Percentiles rank a stretch among this genome's conserved stretches.
phyloP scores from a whole-genome alignment of 2,329 filamentous ascomycete genomes.

The Scleromitrula shiraiana region DNA sequence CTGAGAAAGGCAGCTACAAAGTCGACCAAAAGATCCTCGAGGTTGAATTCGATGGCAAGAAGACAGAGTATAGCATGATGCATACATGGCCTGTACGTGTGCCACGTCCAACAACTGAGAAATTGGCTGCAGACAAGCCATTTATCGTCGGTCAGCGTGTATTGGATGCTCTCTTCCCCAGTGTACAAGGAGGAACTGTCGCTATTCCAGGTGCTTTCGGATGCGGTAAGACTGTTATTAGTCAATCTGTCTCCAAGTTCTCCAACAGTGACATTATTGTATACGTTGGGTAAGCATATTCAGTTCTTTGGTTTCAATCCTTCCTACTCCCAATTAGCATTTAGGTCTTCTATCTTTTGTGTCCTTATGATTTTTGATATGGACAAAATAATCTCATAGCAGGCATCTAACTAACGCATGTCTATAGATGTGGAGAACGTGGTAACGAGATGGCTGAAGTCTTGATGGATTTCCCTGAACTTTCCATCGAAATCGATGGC shows the following conservation, averaged over 20 bases:
- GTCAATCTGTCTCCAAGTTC: constrained; percentile 97
- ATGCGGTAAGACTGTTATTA: constrained; percentile 98
- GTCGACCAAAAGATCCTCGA: constrained; percentile 91
- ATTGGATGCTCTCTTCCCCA: constrained; percentile 89
- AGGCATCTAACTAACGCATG: neutral
- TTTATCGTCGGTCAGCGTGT: constrained; percentile 97
- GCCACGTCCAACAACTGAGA: constrained; percentile 85
- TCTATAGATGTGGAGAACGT: constrained; percentile 57
- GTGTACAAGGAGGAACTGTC: constrained; percentile 93
- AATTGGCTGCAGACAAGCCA: constrained; percentile 78
- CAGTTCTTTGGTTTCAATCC: neutral
- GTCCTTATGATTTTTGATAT: no score
- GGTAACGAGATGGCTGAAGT: constrained; percentile 99
- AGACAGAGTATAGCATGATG: constrained; percentile 95
- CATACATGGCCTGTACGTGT: constrained; percentile 97
- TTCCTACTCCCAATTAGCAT: no score
- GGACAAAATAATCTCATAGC: no score
- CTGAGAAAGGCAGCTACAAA: constrained; percentile 84
- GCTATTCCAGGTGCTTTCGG: constrained; percentile 98
- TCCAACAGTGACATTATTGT: constrained; percentile 99
- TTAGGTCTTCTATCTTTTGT: no score
- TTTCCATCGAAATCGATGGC: constrained; percentile 88
- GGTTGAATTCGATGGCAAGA: constrained; percentile 94
- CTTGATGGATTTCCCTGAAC: constrained; percentile 98
- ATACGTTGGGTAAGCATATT: constrained; percentile 61